Percentiles rank a stretch among this genome's conserved stretches.
phyloP scores from a whole-genome alignment of 495 filamentous ascomycete genomes.

The Penicillium lividum region DNA sequence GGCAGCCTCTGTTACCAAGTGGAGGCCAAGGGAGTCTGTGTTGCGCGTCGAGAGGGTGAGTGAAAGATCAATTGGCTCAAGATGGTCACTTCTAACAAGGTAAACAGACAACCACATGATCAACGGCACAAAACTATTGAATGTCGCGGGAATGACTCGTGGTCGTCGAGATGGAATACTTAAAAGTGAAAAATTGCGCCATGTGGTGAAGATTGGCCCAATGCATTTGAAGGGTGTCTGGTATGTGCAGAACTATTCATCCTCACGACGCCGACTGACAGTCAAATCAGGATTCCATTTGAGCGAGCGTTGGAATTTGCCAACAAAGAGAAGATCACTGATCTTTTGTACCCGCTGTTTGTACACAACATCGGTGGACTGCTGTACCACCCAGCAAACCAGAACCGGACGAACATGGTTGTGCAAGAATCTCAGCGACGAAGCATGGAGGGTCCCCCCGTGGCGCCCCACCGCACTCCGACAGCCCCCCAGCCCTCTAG shows the following conservation, averaged over 20 bases:
- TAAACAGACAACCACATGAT: conserved; percentile 94
- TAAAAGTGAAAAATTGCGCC: conserved; percentile 94
- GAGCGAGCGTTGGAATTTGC: conserved; percentile 96
- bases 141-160: conserved; percentile 97
- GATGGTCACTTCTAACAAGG: conserved; percentile 8
- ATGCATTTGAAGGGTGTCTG: conserved; percentile 99
- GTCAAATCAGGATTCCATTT: conserved; percentile 80
- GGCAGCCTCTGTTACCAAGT: conserved; percentile 98
- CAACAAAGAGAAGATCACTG: conserved; percentile 99
- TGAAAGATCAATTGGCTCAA: conserved; percentile 28
- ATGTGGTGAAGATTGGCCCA: conserved; percentile 98
- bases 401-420: conserved; percentile 75
- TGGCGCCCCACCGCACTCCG: conserved; percentile 38
- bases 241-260: conserved; percentile 52
- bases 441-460: conserved; percentile 50
- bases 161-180: conserved; percentile 94
- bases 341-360: conserved; percentile 91
- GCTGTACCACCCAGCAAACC: conserved; percentile 91
- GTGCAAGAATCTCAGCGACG: conserved; percentile 84
- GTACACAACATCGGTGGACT: conserved; percentile 96
- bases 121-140: conserved; percentile 95
- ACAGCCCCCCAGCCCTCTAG: conserved; percentile 68
- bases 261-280: background rate
- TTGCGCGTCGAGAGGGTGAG: conserved; percentile 90
- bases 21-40: conserved; percentile 93